Evolutionary conservation across 768 basidiomycete genomes (phyloP).

Genomic region (Phaffia tasmanica): DNA sequence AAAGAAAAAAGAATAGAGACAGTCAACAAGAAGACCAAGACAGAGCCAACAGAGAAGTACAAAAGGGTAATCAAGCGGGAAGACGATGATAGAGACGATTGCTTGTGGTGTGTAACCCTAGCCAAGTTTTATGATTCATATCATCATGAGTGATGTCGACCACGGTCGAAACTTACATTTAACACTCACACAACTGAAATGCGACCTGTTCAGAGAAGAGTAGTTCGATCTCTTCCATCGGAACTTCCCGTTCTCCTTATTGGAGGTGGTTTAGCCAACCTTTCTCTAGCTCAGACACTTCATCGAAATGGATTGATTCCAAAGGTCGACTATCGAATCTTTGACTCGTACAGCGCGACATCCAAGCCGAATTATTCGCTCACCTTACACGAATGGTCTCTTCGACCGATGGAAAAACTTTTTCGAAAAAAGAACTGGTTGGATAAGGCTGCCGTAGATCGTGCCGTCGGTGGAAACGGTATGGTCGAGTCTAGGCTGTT

Average conservation of each 20-base stretch:
- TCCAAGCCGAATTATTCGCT: slow-evolving; percentile 5
- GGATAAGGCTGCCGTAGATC: slow-evolving; percentile 11
- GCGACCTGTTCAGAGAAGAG: no score
- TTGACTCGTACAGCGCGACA: slow-evolving; percentile 4
- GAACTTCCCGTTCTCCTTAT: slow-evolving; percentile 17
- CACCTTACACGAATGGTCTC: slow-evolving; percentile 17
- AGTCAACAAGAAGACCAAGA: no score
- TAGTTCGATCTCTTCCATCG: slow-evolving; percentile 1
- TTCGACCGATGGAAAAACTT: background rate
- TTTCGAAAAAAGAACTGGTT: background rate
- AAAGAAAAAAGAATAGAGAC: no score
- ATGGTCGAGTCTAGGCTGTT: background rate
- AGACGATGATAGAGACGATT: no score
- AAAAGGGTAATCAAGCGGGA: no score
- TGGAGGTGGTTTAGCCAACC: slow-evolving; percentile 16
- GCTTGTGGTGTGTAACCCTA: no score
- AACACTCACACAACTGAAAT: no score
- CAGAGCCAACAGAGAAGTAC: no score
- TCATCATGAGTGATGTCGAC: no score
- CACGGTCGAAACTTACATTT: no score
- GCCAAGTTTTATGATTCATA: no score
- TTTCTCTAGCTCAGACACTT: slow-evolving; percentile 17
- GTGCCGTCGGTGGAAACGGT: slow-evolving; percentile 11
- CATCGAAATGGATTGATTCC: background rate
- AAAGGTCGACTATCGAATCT: slow-evolving; percentile 6